Conservation (phyloP, 345 rosid species). For the Kandelia obovata region DNA sequence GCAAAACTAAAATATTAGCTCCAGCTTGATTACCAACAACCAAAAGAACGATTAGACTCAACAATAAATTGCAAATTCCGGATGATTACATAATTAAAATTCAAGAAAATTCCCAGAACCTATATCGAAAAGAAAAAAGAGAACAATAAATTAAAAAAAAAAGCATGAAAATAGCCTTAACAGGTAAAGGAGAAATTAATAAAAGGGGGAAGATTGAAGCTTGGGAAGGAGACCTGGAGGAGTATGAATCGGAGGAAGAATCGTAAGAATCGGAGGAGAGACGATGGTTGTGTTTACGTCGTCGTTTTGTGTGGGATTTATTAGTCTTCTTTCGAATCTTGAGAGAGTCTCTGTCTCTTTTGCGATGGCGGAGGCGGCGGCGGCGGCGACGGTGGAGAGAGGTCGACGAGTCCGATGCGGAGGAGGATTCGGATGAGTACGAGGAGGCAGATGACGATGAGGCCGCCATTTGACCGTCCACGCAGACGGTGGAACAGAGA, state of each 20-base stretch:
- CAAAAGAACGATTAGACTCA: no score
- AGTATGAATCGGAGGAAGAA: constrained; percentile 42
- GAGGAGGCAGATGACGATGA: constrained; percentile 56
- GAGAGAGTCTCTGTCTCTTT: constrained; percentile 47
- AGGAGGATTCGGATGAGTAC: constrained; percentile 16
- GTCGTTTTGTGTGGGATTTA: constrained; percentile 47
- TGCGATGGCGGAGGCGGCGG: constrained; percentile 36
- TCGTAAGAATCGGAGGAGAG: constrained; percentile 43
- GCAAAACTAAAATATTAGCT: no score
- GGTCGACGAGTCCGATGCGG: constrained; percentile 45
- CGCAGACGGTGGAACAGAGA: background rate
- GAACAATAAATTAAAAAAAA: background rate
- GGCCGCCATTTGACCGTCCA: constrained; percentile 49
- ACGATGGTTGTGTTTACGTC: constrained; percentile 44
- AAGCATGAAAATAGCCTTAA: no score
- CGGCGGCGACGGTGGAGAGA: constrained; percentile 49
- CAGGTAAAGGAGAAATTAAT: background rate
- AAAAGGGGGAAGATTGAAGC: no score
- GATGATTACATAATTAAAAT: no score
- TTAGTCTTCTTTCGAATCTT: constrained; percentile 69
- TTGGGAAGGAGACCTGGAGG: constrained; percentile 47
- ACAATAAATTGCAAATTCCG: no score
- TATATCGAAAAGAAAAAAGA: no score
- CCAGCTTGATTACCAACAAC: no score
- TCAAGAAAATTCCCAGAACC: no score